Base-by-base conservation (phyloP, 140 eudicot genomes). In the Erigeron philadelphicus region DNA sequence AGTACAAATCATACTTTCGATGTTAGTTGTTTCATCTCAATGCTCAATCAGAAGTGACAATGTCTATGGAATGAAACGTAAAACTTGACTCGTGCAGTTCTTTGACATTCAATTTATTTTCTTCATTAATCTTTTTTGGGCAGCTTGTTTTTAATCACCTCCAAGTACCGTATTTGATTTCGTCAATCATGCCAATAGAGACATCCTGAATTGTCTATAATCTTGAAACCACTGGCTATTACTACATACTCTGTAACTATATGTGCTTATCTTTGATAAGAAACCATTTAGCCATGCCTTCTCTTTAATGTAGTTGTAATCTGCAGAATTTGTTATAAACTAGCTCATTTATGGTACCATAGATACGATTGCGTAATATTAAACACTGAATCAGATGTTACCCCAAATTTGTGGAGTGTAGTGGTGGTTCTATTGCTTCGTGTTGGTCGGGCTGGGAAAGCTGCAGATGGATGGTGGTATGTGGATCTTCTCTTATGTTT, bases 401-500 rank as follows among this genome's bases (percentile, higher is more conserved):
- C 93, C 90, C 88, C 72, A 83, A 71, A 46, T 75, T 76, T 64
- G 86, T 76, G 40, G 79, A 70, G 12, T 68, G 84, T 57, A 71
- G 69, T 74, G 87, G 58, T 68, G 87, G 61, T 78, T 83, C 84
- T 23, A 79, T 35, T 64, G 84, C 41, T 78, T 81, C 87, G 5
- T 77, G 78, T 73, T 85, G 89, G 72, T 77, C 86, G 67, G 95
- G 97, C 76, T 82, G 97, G 72, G 90, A 79, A 65, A 90, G 93
- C 71, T 87, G 97, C 74, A 90, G 95, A 80, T 80, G 71, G 41
- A 85, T 84, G 56, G 83, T 80, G 69, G 66, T 85, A 81, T 78
- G 63, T 67, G 87, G 84, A 67, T 87, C 95, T 31, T 90, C 93
- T 70, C 81, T 79, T 25, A 79, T 75, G 80, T 80, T 76, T 75